Evolutionary conservation across 2,329 filamentous ascomycete genomes (phyloP), one percentile per base, ranked within the genome.

Genomic region (Pestalotiopsis sp.): DNA sequence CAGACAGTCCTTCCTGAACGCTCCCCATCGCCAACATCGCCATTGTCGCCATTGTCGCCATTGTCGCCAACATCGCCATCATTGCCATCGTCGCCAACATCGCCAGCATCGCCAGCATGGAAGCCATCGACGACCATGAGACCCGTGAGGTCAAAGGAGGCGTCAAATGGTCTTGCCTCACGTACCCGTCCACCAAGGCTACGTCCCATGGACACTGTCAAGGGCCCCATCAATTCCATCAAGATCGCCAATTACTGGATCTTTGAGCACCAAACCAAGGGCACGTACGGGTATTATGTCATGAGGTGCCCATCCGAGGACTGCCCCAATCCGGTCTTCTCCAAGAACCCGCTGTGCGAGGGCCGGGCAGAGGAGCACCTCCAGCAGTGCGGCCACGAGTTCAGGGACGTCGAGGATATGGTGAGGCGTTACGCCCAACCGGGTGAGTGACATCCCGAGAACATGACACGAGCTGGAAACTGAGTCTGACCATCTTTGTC

Each of bases 231-330:
- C 31, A 68, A 63, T 9, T 66, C 57, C 6, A 17, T 25, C 62
- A 25, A 39, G 11, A 63, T 70, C n/a, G 38, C 13, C n/a, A 68
- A 60, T n/a, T 68, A 70, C 38, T 70, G 69, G 69, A 38, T 70
- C 64, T 70, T 70, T 7, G 66, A 67, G 38, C 56, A 66, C 36
- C 17, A 20, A 12, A 57, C 38, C 56, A 25, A 14, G 31, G 5
- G 57, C n/a, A 25, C 36, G n/a, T 66, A 31, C 6, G 63, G 62
- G 4, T 64, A 68, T 13, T 70, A 66, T 52, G 41, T 52, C 4
- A 39, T 70, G 69, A 31, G 69, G 39, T 70, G 69, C 20, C 67
- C 66, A 3, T 66, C 69, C 1, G 36, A 39, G 23, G 20, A 57
- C n/a, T 70, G 69, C 45, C 38, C 36, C 45, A 64, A 67, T n/a